These are phyloP conservation scores for Sordariomycetes sp. DNA, from an alignment of 2,329 filamentous ascomycete genomes.

Conservation along the genomic window DNA sequence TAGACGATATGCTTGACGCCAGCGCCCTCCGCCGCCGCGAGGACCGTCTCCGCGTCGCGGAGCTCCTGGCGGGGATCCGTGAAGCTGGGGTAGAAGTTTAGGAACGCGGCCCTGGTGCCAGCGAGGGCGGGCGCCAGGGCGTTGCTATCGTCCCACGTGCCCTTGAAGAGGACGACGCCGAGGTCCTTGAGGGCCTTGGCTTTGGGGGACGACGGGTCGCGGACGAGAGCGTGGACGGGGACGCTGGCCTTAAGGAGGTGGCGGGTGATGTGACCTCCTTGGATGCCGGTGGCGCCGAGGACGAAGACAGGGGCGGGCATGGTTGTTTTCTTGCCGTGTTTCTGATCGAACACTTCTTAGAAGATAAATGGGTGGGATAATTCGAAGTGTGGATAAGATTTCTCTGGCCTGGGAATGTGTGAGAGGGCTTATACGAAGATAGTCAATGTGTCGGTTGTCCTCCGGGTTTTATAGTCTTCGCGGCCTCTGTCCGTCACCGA, in stretches of 20 bases:
- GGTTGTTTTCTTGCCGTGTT: background rate
- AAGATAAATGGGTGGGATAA: background rate
- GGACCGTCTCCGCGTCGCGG: constrained; percentile 17
- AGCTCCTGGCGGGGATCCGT: constrained; percentile 17
- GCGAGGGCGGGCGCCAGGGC: constrained; percentile 27
- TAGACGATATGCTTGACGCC: constrained; percentile 26
- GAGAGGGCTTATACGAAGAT: no score
- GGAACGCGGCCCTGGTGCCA: constrained; percentile 39
- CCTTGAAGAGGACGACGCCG: constrained; percentile 32
- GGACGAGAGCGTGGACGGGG: constrained; percentile 35
- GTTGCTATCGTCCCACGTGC: constrained; percentile 28
- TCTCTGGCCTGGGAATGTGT: no score
- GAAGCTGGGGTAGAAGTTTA: constrained; percentile 16
- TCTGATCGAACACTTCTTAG: background rate
- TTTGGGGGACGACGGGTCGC: constrained; percentile 27
- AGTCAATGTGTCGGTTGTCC: no score
- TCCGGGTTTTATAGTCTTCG: no score
- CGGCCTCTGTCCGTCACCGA: no score
- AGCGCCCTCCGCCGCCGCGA: constrained; percentile 23
- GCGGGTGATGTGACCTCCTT: constrained; percentile 41
- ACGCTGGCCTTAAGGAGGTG: constrained; percentile 30
- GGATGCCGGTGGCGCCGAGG: constrained; percentile 36
- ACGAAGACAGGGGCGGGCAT: constrained; percentile 21
- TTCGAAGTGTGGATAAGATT: background rate
- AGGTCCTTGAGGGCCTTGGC: constrained; percentile 25